Evolutionary conservation across 2,329 filamentous ascomycete genomes (phyloP), one percentile per base, ranked within the genome.

Genomic region (Aureobasidium sp.): DNA sequence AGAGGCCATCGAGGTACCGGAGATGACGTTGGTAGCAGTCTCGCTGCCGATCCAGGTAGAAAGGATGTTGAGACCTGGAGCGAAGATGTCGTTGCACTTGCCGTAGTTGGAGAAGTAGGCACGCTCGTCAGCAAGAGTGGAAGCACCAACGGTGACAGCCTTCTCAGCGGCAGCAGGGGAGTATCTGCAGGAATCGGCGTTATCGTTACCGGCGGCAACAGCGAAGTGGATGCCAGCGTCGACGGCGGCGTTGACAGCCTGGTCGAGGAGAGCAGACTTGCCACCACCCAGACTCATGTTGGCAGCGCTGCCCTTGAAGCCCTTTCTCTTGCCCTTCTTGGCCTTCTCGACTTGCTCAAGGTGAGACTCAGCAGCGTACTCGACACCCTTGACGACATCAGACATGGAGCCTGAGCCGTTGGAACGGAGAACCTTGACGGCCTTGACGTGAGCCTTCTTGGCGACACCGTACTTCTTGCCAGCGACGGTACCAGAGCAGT

Each of bases 61-160:
- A 71, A 90, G 85, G 72, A 99, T 96, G 87, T 92, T 96, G 72
- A 97, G 84, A 73, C 94, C 94, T 65, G 94, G 94, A 66, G 92
- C 94, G 73, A 99, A 99, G 83, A 99, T 96, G 79, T 99, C 94
- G 76, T 93, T 96, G 85, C 94, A 99, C 84, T 93, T 94, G 77
- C 94, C 94, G 78, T 87, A 97, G 89, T 99, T 99, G 86, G 95
- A 99, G 87, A 99, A 99, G 86, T 97, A 99, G 68, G 94, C 94
- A 79, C 94, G 93, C 83, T 91, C 90, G 75, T 99, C 94, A 72
- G 88, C 86, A 64, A 99, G 85, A 69, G 90, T 94, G 50, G 92
- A 96, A 69, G 94, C 94, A 78, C 93, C 95, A 67, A 99, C 94
- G 63, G 94, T 99, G 75, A 99, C 86, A 69, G 94, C 92, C 73